phyloP scores from a whole-genome alignment of 1,139 yeast species.

The Candida anutae region DNA sequence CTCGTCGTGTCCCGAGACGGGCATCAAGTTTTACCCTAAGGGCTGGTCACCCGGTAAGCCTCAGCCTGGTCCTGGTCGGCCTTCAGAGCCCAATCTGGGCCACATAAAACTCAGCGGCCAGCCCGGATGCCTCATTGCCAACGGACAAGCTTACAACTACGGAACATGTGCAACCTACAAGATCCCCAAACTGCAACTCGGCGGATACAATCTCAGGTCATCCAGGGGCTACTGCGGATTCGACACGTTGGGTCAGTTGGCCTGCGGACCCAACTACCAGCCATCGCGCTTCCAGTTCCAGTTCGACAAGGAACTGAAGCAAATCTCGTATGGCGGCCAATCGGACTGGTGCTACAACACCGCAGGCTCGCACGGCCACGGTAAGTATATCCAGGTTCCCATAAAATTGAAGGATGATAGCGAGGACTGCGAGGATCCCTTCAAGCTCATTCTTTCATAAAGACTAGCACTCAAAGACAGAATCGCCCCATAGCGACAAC shows the following conservation, averaged over 20 bases:
- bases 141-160: conserved; percentile 74
- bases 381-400: conserved; percentile 44
- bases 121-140: conserved; percentile 73
- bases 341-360: conserved; percentile 56
- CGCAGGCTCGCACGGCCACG: conserved; percentile 31
- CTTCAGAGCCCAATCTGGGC: conserved; percentile 20
- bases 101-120: conserved; percentile 47
- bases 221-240: conserved; percentile 73
- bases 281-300: conserved; percentile 45
- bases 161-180: conserved; percentile 85
- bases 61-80: conserved; percentile 22
- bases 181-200: conserved; percentile 47
- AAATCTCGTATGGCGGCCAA: conserved; percentile 57
- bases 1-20: conserved; percentile 61
- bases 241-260: conserved; percentile 21
- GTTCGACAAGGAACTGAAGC: conserved; percentile 37
- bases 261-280: conserved; percentile 23
- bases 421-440: conserved; percentile 30
- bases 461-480: too few species aligned
- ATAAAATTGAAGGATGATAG: conserved; percentile 39
- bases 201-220: conserved; percentile 61
- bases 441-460: conserved; percentile 22
- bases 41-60: conserved; percentile 10
- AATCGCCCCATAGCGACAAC: too few species aligned
- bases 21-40: conserved; percentile 75